Evolutionary conservation across 768 basidiomycete genomes (phyloP).

Genomic region (Auricularia sp.): DNA sequence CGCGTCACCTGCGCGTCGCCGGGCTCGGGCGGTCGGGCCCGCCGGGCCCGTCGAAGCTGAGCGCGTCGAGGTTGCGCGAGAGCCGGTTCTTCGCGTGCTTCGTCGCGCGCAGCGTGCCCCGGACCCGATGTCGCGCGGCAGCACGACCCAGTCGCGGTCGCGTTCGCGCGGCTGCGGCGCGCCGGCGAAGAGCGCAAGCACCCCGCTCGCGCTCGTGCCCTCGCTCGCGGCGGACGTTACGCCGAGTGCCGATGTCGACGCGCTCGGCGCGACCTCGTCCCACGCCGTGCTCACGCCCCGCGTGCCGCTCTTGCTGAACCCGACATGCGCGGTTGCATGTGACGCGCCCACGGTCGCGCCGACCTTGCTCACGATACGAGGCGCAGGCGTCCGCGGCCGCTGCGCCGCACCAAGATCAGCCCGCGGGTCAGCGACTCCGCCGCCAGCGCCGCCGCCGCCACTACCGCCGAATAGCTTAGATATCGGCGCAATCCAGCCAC

Average conservation of each 20-base stretch:
- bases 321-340: slow-evolving; percentile 89
- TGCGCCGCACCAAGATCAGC: background rate
- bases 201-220: slow-evolving; percentile 17
- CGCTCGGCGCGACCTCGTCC: slow-evolving; percentile 23
- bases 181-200: slow-evolving; percentile 91
- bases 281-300: slow-evolving; percentile 44
- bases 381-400: slow-evolving; percentile 12
- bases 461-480: slow-evolving; percentile 61
- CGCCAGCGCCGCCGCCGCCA: slow-evolving; percentile 17
- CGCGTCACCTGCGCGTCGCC: slow-evolving; percentile 47
- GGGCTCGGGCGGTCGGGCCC: slow-evolving; percentile 28
- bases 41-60: slow-evolving; percentile 18
- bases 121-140: slow-evolving; percentile 32
- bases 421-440: slow-evolving; percentile 15
- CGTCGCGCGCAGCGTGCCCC: slow-evolving; percentile 12
- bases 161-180: slow-evolving; percentile 42
- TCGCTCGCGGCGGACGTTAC: slow-evolving; percentile 10
- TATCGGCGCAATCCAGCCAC: slow-evolving; percentile 76
- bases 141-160: slow-evolving; percentile 53
- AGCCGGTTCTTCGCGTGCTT: slow-evolving; percentile 22
- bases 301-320: slow-evolving; percentile 60
- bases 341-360: slow-evolving; percentile 80
- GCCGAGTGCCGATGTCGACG: background rate
- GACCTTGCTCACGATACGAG: slow-evolving; percentile 64
- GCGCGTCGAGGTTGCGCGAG: slow-evolving; percentile 67